Evolutionary conservation across 352 stramenopile species (phyloP), one percentile per base, ranked within the genome.

Genomic region (Phytophthora multivora): DNA sequence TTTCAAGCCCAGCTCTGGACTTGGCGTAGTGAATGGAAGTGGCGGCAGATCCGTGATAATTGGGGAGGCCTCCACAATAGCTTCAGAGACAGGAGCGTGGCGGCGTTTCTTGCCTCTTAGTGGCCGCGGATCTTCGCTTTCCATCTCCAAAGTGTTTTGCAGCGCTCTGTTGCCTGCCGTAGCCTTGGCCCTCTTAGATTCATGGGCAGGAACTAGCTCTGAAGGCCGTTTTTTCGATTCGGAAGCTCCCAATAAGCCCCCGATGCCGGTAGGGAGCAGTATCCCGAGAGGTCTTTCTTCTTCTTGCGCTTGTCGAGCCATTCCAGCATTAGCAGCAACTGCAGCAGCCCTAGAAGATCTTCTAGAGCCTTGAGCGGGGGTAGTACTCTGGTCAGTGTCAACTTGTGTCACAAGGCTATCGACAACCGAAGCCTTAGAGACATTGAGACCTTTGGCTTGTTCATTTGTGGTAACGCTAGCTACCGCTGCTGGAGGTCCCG

Each of bases 21-120:
- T 70, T 0, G 30, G 13, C 2, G 19, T 68, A 4, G 71, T 75
- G 33, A 79, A 80, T 4, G 71, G 68, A 21, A 80, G 59, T 10
- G 68, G 71, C 2, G 67, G 68, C 6, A 75, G 18, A 30, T 80
- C 57, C 10, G 59, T 64, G 18, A 75, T 77, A 28, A 75, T 65
- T 5, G 64, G 64, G 1, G 64, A 53, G 10, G 51, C 42, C 33
- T 73, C 51, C 2, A 46, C 40, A 15, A 52, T 49, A 6, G 62
- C 36, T 42, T 59, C 50, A n/a, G 54, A 54, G 12, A 40, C 54
- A 5, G 46, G 13, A 0, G 48, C 55, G 18, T 71, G 69, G 0
- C 59, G 59, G 0, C 64, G 64, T 36, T 77, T 77, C 43, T 71
- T 77, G 15, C 51, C 59, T 41, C 62, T 31, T 10, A 8, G 25